Percentiles rank a stretch among this genome's conserved stretches.
phyloP scores from a whole-genome alignment of 2,329 filamentous ascomycete species.

The Tolypocladium sp. region DNA sequence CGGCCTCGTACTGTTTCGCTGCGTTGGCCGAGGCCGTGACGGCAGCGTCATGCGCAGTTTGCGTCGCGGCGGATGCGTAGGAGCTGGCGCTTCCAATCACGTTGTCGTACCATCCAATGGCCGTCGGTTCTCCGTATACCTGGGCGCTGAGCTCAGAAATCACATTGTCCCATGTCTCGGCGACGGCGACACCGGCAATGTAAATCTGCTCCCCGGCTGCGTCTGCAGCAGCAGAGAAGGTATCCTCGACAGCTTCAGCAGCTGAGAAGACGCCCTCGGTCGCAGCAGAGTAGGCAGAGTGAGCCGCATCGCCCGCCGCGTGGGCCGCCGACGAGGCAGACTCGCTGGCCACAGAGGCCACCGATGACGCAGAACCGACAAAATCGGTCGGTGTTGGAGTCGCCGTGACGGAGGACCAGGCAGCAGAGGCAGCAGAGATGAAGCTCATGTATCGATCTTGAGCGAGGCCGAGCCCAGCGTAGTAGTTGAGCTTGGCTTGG shows the following conservation, averaged over 20 bases:
- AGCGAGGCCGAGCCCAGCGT: constrained; percentile 68
- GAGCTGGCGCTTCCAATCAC: constrained; percentile 38
- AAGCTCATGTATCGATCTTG: constrained; percentile 74
- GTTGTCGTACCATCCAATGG: constrained; percentile 45
- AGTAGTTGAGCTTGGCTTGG: constrained; percentile 60
- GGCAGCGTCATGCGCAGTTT: constrained; percentile 23
- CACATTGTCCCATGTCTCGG: constrained; percentile 28
- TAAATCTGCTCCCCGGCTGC: constrained; percentile 30
- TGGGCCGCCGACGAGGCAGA: constrained; percentile 36
- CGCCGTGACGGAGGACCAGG: constrained; percentile 50
- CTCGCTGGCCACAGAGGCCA: constrained; percentile 38
- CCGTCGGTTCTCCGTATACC: constrained; percentile 58
- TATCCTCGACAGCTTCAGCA: constrained; percentile 26
- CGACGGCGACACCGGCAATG: constrained; percentile 25
- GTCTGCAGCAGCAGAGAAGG: constrained; percentile 33
- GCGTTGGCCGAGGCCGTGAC: constrained; percentile 51
- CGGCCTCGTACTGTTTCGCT: constrained; percentile 55
- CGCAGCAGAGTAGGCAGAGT: constrained; percentile 39
- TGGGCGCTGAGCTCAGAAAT: constrained; percentile 58
- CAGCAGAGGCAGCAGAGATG: constrained; percentile 60
- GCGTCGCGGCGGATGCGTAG: constrained; percentile 53
- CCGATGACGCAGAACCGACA: constrained; percentile 37
- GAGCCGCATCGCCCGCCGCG: constrained; percentile 38
- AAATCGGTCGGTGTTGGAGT: constrained; percentile 51
- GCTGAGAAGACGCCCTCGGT: constrained; percentile 31